Evolutionary conservation across 1,284 basidiomycete species (phyloP), one percentile per base, ranked within the genome.

Genomic region (Boletellus sp.): DNA sequence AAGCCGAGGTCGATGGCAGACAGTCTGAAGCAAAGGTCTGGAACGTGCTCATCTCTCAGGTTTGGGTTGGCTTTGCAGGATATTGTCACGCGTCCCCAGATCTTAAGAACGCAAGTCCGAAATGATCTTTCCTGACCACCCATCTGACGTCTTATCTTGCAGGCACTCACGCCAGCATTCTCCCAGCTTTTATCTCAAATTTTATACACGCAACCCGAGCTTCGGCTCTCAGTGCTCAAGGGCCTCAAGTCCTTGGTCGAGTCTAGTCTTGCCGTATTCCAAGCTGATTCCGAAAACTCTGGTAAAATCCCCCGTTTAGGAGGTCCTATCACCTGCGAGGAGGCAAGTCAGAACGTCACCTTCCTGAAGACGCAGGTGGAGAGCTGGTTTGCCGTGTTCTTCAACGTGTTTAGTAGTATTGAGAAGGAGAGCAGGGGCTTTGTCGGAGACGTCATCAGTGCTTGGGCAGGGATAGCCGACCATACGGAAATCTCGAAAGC

Each of bases 361-460:
- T 89, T 91, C 67, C 76, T 99, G 52, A 83, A 82, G 45, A 77
- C 77, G 0, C 86, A 97, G 62, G 87, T 86, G 0, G 90, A 93
- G 65, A 96, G 92, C 64, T 95, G 97, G 85, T 81, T 98, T 24
- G 88, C 93, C 0, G 92, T 98, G 5, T 77, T 97, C 41, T 96
- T 98, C 77, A 98, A 99, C 66, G 87, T 99, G n/a, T 98, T 97
- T 69, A 82, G 89, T 55, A 93, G 84, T 61, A 82, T 91, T 21
- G 82, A 81, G 4, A 78, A 83, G 42, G 92, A 96, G 57, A 81
- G 79, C 42, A 82, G 93, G 44, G 86, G 85, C 4, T 80, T 85
- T 71, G 84, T 98, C n/a, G 91, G 93, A 36, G 93, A 96, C 50
- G 91, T 91, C 33, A 90, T 98, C 60, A 81, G 79, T 19, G 78